Evolutionary conservation across 306 rosid species (phyloP), one percentile per base, ranked within the genome.

Genomic region (Canavalia ensiformis): DNA sequence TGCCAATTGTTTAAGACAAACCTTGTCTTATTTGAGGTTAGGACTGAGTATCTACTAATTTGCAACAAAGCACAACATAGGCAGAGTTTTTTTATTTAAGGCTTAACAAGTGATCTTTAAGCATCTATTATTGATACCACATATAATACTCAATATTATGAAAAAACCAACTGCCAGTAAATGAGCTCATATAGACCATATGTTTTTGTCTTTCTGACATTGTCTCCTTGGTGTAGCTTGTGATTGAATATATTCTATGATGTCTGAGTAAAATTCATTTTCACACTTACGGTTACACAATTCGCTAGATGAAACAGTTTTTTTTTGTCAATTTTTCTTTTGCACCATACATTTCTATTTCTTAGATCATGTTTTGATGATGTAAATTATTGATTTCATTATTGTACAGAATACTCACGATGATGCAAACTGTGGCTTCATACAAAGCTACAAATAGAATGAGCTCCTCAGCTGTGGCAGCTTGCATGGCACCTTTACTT

Each of bases 401-500:
- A 30, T 52, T 65, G 39, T 85, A 76, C 90, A 94, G 97, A 91
- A 86, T 94, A 85, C 94, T 94, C 49, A 70, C 76, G 92, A 94
- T 92, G 98, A 94, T 94, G 98, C 96, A 88, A 90, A 77, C 73
- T 67, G 88, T 94, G 83, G 94, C 97, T 74, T 84, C 92, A 30
- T 87, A 82, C 81, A 94, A 92, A 88, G 88, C 87, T 76, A 90
- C 80, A 85, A 94, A 92, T 70, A 92, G 91, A 84, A 94, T 94
- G 98, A 94, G 97, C 89, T 85, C 96, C 85, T 91, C 98, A 41
- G 98, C 98, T 45, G 97, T 94, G 49, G 96, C 98, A 82, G 98
- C 98, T 75, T 94, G 98, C 92, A 94, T 94, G 98, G 98, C 98
- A 11, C 98, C 98, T 67, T 87, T 94, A 73, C 98, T 94, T 84